Conservation (phyloP, 208 protist genomes). For the Acanthamoeba sp. region DNA sequence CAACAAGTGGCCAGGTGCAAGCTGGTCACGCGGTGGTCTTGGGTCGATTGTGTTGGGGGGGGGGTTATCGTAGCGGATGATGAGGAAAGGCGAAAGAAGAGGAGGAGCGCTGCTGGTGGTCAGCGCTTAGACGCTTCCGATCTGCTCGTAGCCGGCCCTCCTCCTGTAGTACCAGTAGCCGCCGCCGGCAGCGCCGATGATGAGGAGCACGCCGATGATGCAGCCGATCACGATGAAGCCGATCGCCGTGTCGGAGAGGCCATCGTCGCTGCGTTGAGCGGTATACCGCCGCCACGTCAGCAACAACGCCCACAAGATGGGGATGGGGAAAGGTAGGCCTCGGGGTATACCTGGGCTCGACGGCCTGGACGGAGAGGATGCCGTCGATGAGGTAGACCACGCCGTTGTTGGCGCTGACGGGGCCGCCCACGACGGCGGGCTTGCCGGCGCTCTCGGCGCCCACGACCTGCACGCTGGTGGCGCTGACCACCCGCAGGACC, state of each 20-base stretch:
- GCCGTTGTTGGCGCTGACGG: background rate
- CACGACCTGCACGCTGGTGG: background rate
- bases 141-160: slow-evolving; percentile 62
- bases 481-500: background rate
- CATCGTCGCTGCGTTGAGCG: background rate
- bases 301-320: background rate
- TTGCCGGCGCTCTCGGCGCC: slow-evolving; percentile 28
- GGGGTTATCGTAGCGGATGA: no score
- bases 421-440: slow-evolving; percentile 23
- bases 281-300: background rate
- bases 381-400: slow-evolving; percentile 46
- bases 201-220: slow-evolving; percentile 65
- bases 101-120: no score
- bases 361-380: slow-evolving; percentile 32
- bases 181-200: slow-evolving; percentile 46
- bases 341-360: background rate
- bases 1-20: no score
- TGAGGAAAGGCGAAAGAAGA: no score
- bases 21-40: no score
- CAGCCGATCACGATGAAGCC: slow-evolving; percentile 73
- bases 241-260: slow-evolving; percentile 46
- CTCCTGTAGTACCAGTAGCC: slow-evolving; percentile 72
- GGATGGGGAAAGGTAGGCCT: background rate
- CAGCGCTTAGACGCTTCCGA: no score
- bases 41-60: no score